These are phyloP conservation scores for Cladosporium sp. DNA, from an alignment of 2,329 filamentous ascomycete genomes.

Conservation along the genomic window DNA sequence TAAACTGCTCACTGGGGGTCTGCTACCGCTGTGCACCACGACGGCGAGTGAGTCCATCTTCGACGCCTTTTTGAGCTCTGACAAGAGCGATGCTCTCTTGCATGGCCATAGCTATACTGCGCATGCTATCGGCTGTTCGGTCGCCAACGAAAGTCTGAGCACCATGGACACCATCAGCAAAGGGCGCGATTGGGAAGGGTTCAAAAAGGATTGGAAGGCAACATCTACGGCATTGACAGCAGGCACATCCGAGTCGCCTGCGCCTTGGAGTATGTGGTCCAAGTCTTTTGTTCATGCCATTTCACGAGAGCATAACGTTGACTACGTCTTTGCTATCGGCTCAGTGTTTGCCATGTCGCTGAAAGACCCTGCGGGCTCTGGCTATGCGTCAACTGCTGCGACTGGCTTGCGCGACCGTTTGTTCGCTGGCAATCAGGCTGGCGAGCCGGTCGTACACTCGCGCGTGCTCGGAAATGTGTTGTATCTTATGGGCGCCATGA, in stretches of 20 bases:
- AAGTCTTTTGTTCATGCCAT: conserved; percentile 54
- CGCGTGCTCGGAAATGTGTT: conserved; percentile 59
- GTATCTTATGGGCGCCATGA: conserved; percentile 58
- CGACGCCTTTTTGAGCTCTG: conserved; percentile 62
- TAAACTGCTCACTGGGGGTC: conserved; percentile 76
- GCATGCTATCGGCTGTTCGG: conserved; percentile 74
- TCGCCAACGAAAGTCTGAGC: conserved; percentile 64
- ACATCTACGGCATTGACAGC: conserved; percentile 9
- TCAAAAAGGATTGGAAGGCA: conserved; percentile 46
- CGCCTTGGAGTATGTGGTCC: conserved; percentile 68
- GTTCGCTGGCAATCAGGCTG: conserved; percentile 30
- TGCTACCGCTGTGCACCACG: conserved; percentile 73
- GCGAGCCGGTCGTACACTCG: conserved; percentile 50
- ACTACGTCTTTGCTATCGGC: conserved; percentile 68
- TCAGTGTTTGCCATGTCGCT: conserved; percentile 66
- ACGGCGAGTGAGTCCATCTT: conserved; percentile 72
- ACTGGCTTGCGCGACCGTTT: conserved; percentile 50
- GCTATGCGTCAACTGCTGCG: conserved; percentile 56
- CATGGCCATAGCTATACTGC: conserved; percentile 88
- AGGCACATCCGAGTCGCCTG: neutral
- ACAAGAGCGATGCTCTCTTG: conserved; percentile 74
- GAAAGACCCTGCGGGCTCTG: conserved; percentile 45
- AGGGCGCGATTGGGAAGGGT: conserved; percentile 54
- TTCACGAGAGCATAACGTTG: conserved; percentile 54
- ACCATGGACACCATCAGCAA: conserved; percentile 58